Evolutionary conservation across 768 basidiomycete species (phyloP), one percentile per base, ranked within the genome.

Genomic region (Russula foetens): DNA sequence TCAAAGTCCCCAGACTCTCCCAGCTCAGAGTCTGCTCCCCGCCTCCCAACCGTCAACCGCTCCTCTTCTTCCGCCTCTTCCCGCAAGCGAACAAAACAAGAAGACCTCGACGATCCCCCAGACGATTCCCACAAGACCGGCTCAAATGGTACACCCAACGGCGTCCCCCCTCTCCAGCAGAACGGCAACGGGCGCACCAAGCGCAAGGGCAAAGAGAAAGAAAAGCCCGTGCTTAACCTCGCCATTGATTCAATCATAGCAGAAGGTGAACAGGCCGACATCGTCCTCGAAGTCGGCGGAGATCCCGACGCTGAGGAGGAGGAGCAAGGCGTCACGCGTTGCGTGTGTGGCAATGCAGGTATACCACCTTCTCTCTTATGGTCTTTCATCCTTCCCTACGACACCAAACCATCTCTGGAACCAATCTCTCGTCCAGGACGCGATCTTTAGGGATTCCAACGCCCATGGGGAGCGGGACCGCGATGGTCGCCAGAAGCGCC

Each of bases 281-380:
- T 69, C 52, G 64, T 69, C 2, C 63, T 70, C 29, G 68, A 73
- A 38, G 72, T 75, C 56, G 77, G 73, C 28, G 55, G 21, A 11
- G 60, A 58, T 3, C 56, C 56, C 60, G 80, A 79, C 48, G 85
- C 75, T 24, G 75, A 75, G 50, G 79, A 77, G 57, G 84, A 86
- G 67, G 85, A 83, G 51, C 73, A 74, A 54, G 80, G 82, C 35
- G 70, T 82, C 62, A 94, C 92, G 70, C 86, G 92, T 65, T 95
- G 92, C 72, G 81, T 93, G 53, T 95, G 92, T 77, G 88, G 88
- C 63, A 85, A 83, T 74, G 79, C 83, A 64, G 88, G 88, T 92
- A 67, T 69, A 83, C 75, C 65, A 35, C 64, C 50, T 60, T 60
- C 49, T 49, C 56, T 45, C 35, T 56, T 39, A 28, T 57, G 58